Evolutionary conservation across 2,329 filamentous ascomycete species (phyloP).

Genomic region (Dactylonectria macrodidyma): DNA sequence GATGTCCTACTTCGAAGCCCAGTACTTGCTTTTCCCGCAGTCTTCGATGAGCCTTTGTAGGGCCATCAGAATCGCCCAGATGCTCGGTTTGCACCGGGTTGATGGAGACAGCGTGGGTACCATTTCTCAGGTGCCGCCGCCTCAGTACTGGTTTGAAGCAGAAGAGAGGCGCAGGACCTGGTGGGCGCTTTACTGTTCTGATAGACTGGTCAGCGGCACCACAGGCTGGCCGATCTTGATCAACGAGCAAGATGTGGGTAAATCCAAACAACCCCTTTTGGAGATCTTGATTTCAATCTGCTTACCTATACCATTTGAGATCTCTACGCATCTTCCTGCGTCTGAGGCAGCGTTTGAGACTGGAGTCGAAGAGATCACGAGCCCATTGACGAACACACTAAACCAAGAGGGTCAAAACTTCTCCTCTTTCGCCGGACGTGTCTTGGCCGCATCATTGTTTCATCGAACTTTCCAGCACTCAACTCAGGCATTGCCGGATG

Average conservation of each 20-base stretch:
- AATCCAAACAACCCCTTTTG: background rate
- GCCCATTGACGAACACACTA: background rate
- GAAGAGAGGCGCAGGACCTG: slow-evolving; percentile 9
- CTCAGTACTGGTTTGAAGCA: slow-evolving; percentile 1
- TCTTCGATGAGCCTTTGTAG: slow-evolving; percentile 5
- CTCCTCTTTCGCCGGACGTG: slow-evolving; percentile 3
- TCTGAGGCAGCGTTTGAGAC: slow-evolving; percentile 5
- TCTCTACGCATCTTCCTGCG: slow-evolving; percentile 1
- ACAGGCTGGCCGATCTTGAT: background rate
- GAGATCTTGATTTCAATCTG: background rate
- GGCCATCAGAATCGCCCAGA: background rate
- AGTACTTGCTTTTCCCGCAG: background rate
- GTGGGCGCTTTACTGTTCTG: slow-evolving; percentile 1
- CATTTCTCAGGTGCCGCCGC: background rate
- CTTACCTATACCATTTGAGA: background rate
- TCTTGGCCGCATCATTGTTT: background rate
- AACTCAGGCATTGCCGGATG: background rate
- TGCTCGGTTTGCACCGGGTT: background rate
- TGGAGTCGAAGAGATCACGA: background rate
- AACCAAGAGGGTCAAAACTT: background rate
- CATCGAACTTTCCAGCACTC: background rate
- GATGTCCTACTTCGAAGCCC: slow-evolving; percentile 6
- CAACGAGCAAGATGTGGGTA: background rate
- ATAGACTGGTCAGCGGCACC: background rate
- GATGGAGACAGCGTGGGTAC: background rate